These are phyloP conservation scores for Borealophlyctis nickersoniae DNA, from an alignment of 192 early-diverging fungal genomes.

Conservation along the genomic window DNA sequence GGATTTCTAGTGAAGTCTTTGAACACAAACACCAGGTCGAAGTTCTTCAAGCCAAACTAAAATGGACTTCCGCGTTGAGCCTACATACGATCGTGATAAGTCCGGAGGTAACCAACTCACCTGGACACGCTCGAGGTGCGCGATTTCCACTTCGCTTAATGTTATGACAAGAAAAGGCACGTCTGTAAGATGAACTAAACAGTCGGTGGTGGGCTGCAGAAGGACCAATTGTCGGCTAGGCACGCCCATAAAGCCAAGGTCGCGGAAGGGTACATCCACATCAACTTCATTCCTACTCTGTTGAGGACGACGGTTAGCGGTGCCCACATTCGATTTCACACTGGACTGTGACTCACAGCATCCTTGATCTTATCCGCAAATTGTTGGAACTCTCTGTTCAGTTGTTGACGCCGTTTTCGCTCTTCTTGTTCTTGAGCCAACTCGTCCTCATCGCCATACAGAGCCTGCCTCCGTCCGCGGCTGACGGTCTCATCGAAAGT, in stretches of 20 bases:
- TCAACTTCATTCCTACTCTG: constrained; percentile 76
- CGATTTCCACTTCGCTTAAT: constrained; percentile 88
- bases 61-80: constrained; percentile 2
- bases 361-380: constrained; percentile 89
- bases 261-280: constrained; percentile 90
- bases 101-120: too few relatives aligned
- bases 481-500: constrained; percentile 98
- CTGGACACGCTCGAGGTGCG: constrained; percentile 91
- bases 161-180: constrained; percentile 89
- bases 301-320: not conserved
- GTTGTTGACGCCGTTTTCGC: constrained; percentile 69
- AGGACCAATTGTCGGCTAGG: constrained; percentile 87
- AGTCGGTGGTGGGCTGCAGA: constrained; percentile 93
- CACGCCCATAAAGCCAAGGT: constrained; percentile 93
- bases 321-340: not conserved
- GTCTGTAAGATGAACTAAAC: constrained; percentile 93
- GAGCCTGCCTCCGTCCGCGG: constrained; percentile 67
- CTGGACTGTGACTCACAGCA: constrained; percentile 10
- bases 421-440: constrained; percentile 94
- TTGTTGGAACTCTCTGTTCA: constrained; percentile 91
- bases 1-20: constrained; percentile 86
- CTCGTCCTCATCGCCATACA: constrained; percentile 99
- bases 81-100: not conserved
- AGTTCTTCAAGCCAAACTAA: constrained; percentile 95
- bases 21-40: constrained; percentile 97